Evolutionary conservation across 352 stramenopile species (phyloP), one percentile per base, ranked within the genome.

Genomic region (Phytophthora chlamydospora): DNA sequence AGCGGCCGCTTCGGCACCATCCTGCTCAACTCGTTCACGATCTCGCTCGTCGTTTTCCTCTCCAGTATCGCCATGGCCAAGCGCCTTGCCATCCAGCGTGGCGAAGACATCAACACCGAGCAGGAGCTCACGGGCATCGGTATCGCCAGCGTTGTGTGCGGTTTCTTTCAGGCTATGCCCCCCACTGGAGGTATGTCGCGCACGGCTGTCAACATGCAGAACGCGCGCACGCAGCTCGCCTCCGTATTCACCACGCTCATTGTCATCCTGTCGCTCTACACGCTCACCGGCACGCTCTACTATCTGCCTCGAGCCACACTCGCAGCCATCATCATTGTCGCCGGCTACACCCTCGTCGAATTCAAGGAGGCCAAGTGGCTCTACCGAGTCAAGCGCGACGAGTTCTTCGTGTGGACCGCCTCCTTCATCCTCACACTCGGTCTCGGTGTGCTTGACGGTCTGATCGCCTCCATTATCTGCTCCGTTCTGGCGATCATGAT

Each of bases 171-270:
- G 46, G 58, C 70, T 16, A 97, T 96, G 75, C 86, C 90, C 74
- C 88, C 88, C 39, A 93, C 84, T n/a, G 60, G 60, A 14, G 88
- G 74, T 31, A 96, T 98, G 52, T 89, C 70, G 11, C 72, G 91
- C 31, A 96, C 86, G 13, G 89, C 93, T n/a, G 90, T 98, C 29
- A 94, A 96, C 66, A 77, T 96, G 47, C 76, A 90, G 38, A 86
- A 80, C 48, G 90, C 87, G 3, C 73, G 80, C 52, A 96, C 81
- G 33, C 82, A 88, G 34, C 70, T 98, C 5, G 85, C 83, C 24
- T 85, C 72, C n/a, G 82, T 97, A 38, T 69, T 97, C 47, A 93
- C 88, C 3, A 75, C 74, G 1, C 40, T 83, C 8, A 67, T 98
- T 35, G 76, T 98, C 38, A 72, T 88, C 31, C 29, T 98, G 4